These are phyloP conservation scores for Durusdinium trenchii DNA, from an alignment of 73 alveolate genomes.

Conservation along the genomic window DNA sequence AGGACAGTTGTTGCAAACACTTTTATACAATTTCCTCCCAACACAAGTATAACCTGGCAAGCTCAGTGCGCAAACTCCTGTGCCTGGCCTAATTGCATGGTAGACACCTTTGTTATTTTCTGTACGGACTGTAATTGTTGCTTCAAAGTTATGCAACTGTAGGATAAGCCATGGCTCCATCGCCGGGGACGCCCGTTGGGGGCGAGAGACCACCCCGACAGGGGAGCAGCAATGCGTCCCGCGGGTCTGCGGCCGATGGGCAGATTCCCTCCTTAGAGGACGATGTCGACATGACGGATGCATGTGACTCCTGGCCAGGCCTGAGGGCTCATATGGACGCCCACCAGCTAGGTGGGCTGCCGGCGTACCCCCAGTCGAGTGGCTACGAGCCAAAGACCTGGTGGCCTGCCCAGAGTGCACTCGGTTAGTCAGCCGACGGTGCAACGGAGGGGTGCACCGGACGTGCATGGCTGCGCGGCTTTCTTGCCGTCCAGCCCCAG, in stretches of 20 bases:
- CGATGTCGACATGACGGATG: background rate
- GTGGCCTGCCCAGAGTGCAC: background rate
- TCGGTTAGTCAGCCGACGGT: background rate
- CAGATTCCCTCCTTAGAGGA: background rate
- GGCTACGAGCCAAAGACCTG: background rate
- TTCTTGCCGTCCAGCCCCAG: background rate
- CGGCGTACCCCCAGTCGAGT: background rate
- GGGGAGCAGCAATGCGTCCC: too few species aligned
- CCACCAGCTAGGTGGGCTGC: background rate
- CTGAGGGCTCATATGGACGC: slow-evolving; percentile 21
- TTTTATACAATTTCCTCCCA: too few species aligned
- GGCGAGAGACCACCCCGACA: too few species aligned
- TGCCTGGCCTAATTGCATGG: too few species aligned
- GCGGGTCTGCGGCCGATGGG: background rate
- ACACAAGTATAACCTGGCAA: too few species aligned
- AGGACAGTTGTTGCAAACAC: too few species aligned
- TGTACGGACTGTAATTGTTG: too few species aligned
- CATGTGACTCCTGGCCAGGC: background rate
- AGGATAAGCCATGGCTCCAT: too few species aligned
- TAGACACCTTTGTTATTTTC: too few species aligned
- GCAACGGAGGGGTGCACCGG: slow-evolving; percentile 43
- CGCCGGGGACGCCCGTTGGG: too few species aligned
- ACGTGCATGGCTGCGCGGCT: background rate
- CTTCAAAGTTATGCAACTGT: too few species aligned
- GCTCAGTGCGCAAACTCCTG: too few species aligned